phyloP scores from a whole-genome alignment of 2,329 filamentous ascomycete genomes.

The Leptographium radiaticola region DNA sequence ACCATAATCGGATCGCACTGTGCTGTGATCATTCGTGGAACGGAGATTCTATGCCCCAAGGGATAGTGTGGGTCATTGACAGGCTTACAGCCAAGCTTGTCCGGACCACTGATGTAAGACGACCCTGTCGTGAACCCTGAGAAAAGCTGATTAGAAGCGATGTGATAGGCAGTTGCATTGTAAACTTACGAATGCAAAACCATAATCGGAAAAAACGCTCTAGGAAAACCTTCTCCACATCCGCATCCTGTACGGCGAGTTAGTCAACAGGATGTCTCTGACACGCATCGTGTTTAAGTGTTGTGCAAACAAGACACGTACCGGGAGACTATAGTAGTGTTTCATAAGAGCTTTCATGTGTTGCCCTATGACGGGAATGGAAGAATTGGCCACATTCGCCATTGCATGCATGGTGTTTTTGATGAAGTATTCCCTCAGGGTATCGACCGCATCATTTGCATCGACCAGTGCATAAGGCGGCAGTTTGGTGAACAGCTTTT shows the following conservation, averaged over 20 bases:
- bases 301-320: neutral
- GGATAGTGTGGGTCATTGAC: slow-evolving; percentile 24
- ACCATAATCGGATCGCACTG: slow-evolving; percentile 31
- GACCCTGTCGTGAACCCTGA: slow-evolving; percentile 32
- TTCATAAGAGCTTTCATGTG: slow-evolving; percentile 11
- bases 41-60: slow-evolving; percentile 20
- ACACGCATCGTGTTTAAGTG: neutral
- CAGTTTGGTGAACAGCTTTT: slow-evolving; percentile 1
- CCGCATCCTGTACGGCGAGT: slow-evolving; percentile 8
- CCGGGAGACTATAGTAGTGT: slow-evolving; percentile 13
- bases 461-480: slow-evolving; percentile 9
- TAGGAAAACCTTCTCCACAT: slow-evolving; percentile 23
- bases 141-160: neutral
- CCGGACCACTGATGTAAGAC: slow-evolving; percentile 26
- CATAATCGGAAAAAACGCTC: slow-evolving; percentile 28
- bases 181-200: slow-evolving; percentile 31
- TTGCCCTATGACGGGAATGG: slow-evolving; percentile 3
- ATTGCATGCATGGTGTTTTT: slow-evolving; percentile 18
- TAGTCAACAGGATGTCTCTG: neutral
- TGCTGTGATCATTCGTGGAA: slow-evolving; percentile 31
- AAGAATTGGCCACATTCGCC: slow-evolving; percentile 12
- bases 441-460: neutral
- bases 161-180: neutral
- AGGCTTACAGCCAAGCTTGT: slow-evolving; percentile 26
- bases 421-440: slow-evolving; percentile 20